Evolutionary conservation across 805 yeast genomes (phyloP).

Genomic region (Spathaspora passalidarum): DNA sequence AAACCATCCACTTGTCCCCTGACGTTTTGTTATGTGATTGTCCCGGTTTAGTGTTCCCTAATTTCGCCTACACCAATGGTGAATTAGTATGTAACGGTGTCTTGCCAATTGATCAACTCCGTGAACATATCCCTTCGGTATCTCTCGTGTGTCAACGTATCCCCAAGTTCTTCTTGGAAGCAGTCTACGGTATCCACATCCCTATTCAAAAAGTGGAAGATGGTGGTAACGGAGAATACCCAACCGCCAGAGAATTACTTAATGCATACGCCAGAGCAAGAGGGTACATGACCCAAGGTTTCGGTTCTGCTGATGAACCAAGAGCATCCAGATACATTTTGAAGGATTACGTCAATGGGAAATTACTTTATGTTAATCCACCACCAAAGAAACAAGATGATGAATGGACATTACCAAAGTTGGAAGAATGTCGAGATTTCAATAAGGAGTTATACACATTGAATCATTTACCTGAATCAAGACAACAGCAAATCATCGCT

Average conservation of each 20-base stretch:
- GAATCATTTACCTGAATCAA: conserved; percentile 62
- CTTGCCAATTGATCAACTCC: conserved; percentile 94
- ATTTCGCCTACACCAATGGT: conserved; percentile 93
- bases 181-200: conserved; percentile 89
- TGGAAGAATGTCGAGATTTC: conserved; percentile 46
- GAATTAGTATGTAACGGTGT: conserved; percentile 98
- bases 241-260: conserved; percentile 85
- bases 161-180: conserved; percentile 86
- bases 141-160: conserved; percentile 82
- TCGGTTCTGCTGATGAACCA: conserved; percentile 94
- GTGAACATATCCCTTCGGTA: conserved; percentile 88
- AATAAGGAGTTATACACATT: conserved; percentile 74
- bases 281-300: conserved; percentile 96
- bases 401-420: conserved; percentile 51
- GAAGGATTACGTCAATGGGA: conserved; percentile 94
- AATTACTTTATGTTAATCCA: conserved; percentile 77
- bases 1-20: conserved; percentile 83
- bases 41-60: conserved; percentile 98
- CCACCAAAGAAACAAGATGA: conserved; percentile 60
- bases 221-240: conserved; percentile 79
- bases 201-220: conserved; percentile 72
- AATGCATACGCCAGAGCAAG: conserved; percentile 94
- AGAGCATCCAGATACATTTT: conserved; percentile 89
- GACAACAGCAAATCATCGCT: conserved; percentile 64
- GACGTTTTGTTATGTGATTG: conserved; percentile 92